A percentile compares a stretch with the other conserved stretches of the same genome.
Conservation (phyloP, 257 asterid genomes). For the Knoxia roxburghii region DNA sequence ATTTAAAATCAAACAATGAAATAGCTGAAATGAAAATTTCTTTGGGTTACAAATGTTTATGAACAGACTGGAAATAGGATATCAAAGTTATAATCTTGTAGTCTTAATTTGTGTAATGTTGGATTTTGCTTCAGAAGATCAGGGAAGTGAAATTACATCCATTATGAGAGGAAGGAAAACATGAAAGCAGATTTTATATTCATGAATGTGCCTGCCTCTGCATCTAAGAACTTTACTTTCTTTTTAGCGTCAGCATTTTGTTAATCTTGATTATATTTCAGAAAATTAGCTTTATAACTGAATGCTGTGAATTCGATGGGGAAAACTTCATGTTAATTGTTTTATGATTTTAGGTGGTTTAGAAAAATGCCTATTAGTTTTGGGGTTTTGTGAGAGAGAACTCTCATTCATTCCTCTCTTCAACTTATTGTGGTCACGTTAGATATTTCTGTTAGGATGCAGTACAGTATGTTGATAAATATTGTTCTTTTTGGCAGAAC, state of each 20-base stretch:
- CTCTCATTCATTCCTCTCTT: neutral
- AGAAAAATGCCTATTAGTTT: neutral
- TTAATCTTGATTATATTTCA: neutral
- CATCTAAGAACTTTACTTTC: neutral
- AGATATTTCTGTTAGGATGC: neutral
- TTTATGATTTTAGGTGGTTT: neutral
- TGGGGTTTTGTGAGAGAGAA: neutral
- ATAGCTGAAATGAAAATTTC: neutral
- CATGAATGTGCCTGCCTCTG: neutral
- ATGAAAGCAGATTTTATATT: neutral
- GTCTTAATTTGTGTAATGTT: neutral
- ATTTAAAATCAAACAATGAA: neutral
- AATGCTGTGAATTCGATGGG: neutral
- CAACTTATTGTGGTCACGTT: neutral
- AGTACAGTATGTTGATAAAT: neutral
- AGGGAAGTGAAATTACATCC: neutral
- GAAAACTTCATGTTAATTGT: neutral
- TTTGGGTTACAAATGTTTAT: neutral
- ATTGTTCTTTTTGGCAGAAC: slow-evolving; percentile 29
- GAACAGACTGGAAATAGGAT: neutral
- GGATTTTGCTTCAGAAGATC: neutral
- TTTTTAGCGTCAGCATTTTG: neutral
- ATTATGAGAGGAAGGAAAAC: neutral
- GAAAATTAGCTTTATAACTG: neutral
- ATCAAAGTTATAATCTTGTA: neutral